Percentiles rank a stretch among this genome's conserved stretches.
Evolutionary conservation across 2,329 filamentous ascomycete species (phyloP).

Genomic region (Scedosporium minutisporum): DNA sequence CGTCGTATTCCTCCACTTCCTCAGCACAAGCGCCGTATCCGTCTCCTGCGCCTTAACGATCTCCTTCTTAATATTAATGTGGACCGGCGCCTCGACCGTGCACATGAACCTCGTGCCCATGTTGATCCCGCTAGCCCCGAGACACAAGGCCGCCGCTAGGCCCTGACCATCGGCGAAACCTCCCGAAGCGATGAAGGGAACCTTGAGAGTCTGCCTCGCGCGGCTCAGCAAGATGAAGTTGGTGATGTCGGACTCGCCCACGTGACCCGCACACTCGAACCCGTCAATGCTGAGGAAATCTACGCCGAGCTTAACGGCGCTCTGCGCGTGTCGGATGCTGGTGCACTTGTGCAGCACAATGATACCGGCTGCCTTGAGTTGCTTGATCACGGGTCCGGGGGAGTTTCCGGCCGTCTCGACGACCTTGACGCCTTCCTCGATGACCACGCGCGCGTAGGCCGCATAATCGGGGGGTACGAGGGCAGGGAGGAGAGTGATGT

Average conservation of each 20-base stretch:
- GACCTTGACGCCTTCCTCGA: constrained; percentile 84
- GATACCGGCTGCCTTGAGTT: constrained; percentile 70
- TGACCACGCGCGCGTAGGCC: constrained; percentile 83
- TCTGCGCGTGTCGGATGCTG: constrained; percentile 84
- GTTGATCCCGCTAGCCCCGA: constrained; percentile 91
- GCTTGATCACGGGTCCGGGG: constrained; percentile 80
- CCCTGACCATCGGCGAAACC: constrained; percentile 94
- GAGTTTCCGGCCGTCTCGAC: constrained; percentile 88
- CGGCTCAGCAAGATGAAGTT: constrained; percentile 82
- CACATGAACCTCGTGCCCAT: constrained; percentile 99
- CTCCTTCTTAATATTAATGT: constrained; percentile 84
- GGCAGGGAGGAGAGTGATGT: constrained; percentile 85
- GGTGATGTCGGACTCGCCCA: constrained; percentile 78
- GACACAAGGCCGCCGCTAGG: constrained; percentile 76
- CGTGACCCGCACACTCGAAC: constrained; percentile 91
- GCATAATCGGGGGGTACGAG: constrained; percentile 85
- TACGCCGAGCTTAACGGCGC: constrained; percentile 85
- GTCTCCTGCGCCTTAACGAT: constrained; percentile 86
- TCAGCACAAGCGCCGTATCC: constrained; percentile 78
- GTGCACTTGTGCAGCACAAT: constrained; percentile 96
- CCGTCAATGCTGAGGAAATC: constrained; percentile 96
- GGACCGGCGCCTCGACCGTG: constrained; percentile 86
- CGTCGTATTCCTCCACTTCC: constrained; percentile 88
- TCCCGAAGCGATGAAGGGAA: constrained; percentile 92
- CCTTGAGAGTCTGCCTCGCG: constrained; percentile 70